These are phyloP conservation scores for Aspergillus sp. DNA, from an alignment of 2,329 filamentous ascomycete genomes.

Conservation along the genomic window DNA sequence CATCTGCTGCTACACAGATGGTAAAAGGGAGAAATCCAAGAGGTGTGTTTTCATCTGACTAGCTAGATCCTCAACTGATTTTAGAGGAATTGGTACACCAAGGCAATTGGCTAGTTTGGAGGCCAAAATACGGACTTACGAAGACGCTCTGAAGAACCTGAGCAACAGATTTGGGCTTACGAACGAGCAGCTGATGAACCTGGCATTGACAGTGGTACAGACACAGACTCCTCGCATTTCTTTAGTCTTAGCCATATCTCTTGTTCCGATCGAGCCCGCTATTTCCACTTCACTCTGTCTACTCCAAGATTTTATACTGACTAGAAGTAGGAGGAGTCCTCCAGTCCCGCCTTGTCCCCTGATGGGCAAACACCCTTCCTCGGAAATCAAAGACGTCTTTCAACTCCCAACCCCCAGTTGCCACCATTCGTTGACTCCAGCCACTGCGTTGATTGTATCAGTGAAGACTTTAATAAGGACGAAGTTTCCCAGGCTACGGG, in stretches of 20 bases:
- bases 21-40: conserved; percentile 48
- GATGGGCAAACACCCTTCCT: neutral
- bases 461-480: conserved; percentile 47
- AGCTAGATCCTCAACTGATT: neutral
- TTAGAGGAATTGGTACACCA: neutral
- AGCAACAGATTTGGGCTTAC: conserved; percentile 39
- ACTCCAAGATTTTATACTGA: conserved; percentile 16
- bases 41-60: conserved; percentile 32
- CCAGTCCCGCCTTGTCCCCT: conserved; percentile 25
- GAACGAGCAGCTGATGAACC: conserved; percentile 38
- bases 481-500: conserved; percentile 42
- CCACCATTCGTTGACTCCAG: conserved; percentile 5
- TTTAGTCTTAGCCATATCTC: too few relatives aligned
- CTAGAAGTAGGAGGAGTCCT: conserved; percentile 24
- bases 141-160: conserved; percentile 41
- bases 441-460: conserved; percentile 41
- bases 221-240: neutral
- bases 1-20: conserved; percentile 48
- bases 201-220: conserved; percentile 36
- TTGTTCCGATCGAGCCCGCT: too few relatives aligned
- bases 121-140: conserved; percentile 44
- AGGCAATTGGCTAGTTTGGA: conserved; percentile 46
- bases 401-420: neutral
- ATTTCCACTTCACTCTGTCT: neutral
- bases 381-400: neutral